Percentiles rank a stretch among this genome's conserved stretches.
These are phyloP conservation scores for Saccharomyces uvarum DNA, from an alignment of 1,139 yeast genomes.

Conservation along the genomic window DNA sequence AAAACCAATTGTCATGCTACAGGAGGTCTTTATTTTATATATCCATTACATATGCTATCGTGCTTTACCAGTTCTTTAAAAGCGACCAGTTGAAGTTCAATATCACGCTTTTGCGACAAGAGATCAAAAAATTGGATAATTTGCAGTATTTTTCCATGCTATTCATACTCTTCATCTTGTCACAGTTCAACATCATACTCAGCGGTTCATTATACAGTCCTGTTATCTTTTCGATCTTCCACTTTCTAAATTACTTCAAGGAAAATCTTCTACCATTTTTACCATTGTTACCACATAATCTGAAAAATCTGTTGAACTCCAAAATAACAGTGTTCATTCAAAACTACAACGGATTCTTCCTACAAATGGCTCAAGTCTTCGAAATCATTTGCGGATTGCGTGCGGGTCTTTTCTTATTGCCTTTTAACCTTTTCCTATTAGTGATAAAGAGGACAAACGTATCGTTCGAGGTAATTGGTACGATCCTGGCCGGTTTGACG, in stretches of 20 bases:
- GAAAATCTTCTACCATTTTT: constrained; percentile 30
- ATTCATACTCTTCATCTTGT: constrained; percentile 13
- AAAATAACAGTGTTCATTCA: constrained; percentile 20
- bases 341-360: constrained; percentile 20
- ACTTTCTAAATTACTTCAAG: constrained; percentile 44
- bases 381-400: constrained; percentile 25
- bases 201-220: constrained; percentile 45
- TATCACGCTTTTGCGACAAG: constrained; percentile 11
- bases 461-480: constrained; percentile 10
- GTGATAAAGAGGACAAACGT: constrained; percentile 2
- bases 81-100: constrained; percentile 23
- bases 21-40: constrained; percentile 20
- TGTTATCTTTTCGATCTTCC: constrained; percentile 51
- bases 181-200: constrained; percentile 20
- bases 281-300: constrained; percentile 20
- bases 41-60: constrained; percentile 27
- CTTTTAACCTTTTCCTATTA: constrained; percentile 14
- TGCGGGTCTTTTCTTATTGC: constrained; percentile 17
- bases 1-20: constrained; percentile 12
- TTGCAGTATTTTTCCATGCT: constrained; percentile 27
- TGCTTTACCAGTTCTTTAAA: constrained; percentile 29
- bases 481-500: constrained; percentile 13
- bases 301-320: constrained; percentile 16
- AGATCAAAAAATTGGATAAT: constrained; percentile 24
- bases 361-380: constrained; percentile 25